These are phyloP conservation scores for Nectriaceae sp. DNA, from an alignment of 2,329 filamentous ascomycete species.

Conservation along the genomic window DNA sequence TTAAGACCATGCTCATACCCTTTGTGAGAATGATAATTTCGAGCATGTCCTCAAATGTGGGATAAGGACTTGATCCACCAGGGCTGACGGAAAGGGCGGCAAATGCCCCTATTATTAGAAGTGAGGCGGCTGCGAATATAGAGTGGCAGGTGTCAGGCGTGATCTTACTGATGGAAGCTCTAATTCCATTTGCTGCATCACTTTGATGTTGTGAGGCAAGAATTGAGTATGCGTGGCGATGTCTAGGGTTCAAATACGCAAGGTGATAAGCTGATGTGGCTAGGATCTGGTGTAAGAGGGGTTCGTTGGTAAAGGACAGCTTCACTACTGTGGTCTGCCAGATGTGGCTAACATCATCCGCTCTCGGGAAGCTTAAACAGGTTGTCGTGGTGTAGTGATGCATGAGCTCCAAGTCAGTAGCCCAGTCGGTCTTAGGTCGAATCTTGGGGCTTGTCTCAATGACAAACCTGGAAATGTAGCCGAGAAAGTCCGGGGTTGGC, in stretches of 20 bases:
- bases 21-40: slow-evolving; percentile 34
- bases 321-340: slow-evolving; percentile 33
- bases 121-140: slow-evolving; percentile 33
- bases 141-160: slow-evolving; percentile 33
- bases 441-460: slow-evolving; percentile 9
- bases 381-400: slow-evolving; percentile 36
- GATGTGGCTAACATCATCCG: slow-evolving; percentile 25
- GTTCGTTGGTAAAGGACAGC: slow-evolving; percentile 29
- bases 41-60: slow-evolving; percentile 32
- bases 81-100: slow-evolving; percentile 24
- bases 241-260: slow-evolving; percentile 27
- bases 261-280: slow-evolving; percentile 34
- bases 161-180: slow-evolving; percentile 26
- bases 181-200: slow-evolving; percentile 32
- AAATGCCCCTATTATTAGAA: slow-evolving; percentile 35
- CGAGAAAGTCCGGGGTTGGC: slow-evolving; percentile 16
- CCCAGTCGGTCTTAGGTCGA: slow-evolving; percentile 27
- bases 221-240: slow-evolving; percentile 23
- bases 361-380: slow-evolving; percentile 33
- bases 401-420: slow-evolving; percentile 38
- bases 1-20: slow-evolving; percentile 34
- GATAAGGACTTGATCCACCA: slow-evolving; percentile 12
- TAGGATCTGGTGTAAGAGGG: slow-evolving; percentile 34
- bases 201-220: slow-evolving; percentile 36
- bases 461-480: slow-evolving; percentile 26